Evolutionary conservation across 257 asterid genomes (phyloP), one percentile per base, ranked within the genome.

Genomic region (Apocynum venetum): DNA sequence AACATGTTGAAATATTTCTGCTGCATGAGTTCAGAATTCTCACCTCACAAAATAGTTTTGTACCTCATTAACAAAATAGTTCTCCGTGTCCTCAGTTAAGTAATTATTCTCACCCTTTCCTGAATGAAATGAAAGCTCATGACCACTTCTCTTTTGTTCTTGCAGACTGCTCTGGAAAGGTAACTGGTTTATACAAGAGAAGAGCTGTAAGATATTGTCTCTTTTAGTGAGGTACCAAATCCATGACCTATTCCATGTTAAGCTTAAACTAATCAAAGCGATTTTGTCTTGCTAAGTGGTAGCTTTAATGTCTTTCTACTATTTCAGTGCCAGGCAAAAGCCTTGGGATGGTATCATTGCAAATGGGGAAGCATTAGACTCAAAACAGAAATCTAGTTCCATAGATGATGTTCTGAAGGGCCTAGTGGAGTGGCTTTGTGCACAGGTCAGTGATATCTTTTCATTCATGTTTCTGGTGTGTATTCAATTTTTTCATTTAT

Each of bases 161-260:
- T 86, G 83, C 88, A 91, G 98, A 84, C 84, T 94, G 90, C 89
- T 94, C 48, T 89, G 89, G 95, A 89, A 89, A 86, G 96, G 97
- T 83, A 94, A 87, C 83, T 94, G 98, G 98, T 94, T 94, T 86
- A 78, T 89, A 63, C 96, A 94, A 86, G 98, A 92, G 89, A 91
- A 92, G 85, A 92, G 97, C 91, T 92, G 97, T 78, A 92, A 88
- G 90, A 89, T 94, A 85, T 96, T 94, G 75, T 86, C 98, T 74
- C 80, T 90, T 84, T 86, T 93, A 67, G 93, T 82, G 78, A 93
- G 98, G 97, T 93, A 84, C 38, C 82, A n/a, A 52, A 19, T 6
- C 31, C 38, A 61, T 72, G 70, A 35, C 63, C 60, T 75, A 61
- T 59, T 43, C 60, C 78, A 59, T 68, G 74, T 59, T 46, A 76